Evolutionary conservation across 495 filamentous ascomycete genomes (phyloP).

Genomic region (Sordaria brevicollis): DNA sequence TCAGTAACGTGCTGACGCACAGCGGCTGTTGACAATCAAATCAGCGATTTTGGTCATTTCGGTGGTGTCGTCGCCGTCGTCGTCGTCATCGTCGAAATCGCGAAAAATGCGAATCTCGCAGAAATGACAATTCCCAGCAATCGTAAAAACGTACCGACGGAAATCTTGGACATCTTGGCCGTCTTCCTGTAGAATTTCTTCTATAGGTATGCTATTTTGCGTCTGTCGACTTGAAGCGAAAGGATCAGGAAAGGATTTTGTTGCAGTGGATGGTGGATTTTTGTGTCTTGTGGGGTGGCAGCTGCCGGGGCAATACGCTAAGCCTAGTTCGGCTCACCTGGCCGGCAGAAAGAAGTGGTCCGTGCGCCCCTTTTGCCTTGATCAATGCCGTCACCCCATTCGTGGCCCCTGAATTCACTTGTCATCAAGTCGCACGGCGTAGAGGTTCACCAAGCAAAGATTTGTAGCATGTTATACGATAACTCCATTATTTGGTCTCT

Average conservation of each 20-base stretch:
- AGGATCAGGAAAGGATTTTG: conserved; percentile 2
- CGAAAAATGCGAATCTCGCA: no score
- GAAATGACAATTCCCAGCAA: background rate
- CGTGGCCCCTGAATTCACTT: background rate
- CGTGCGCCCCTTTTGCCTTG: background rate
- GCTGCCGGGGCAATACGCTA: background rate
- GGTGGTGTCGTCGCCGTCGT: no score
- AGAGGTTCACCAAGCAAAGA: background rate
- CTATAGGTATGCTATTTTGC: conserved; percentile 63
- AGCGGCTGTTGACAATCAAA: conserved; percentile 53
- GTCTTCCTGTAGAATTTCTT: conserved; percentile 34
- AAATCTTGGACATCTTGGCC: conserved; percentile 57
- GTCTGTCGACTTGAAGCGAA: conserved; percentile 18
- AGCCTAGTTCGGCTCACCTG: background rate
- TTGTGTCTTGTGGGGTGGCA: conserved; percentile 7
- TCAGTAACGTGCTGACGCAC: conserved; percentile 88
- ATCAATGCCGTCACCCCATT: background rate
- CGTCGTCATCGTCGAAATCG: background rate
- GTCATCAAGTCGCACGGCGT: background rate
- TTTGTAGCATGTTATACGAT: background rate
- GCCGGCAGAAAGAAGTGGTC: background rate
- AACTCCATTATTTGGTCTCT: background rate
- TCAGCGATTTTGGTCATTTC: conserved; percentile 6
- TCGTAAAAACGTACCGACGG: conserved; percentile 45
- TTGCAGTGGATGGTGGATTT: conserved; percentile 12